Evolutionary conservation across 2,329 filamentous ascomycete genomes (phyloP), one percentile per base, ranked within the genome.

Genomic region (Cladosporium sp.): DNA sequence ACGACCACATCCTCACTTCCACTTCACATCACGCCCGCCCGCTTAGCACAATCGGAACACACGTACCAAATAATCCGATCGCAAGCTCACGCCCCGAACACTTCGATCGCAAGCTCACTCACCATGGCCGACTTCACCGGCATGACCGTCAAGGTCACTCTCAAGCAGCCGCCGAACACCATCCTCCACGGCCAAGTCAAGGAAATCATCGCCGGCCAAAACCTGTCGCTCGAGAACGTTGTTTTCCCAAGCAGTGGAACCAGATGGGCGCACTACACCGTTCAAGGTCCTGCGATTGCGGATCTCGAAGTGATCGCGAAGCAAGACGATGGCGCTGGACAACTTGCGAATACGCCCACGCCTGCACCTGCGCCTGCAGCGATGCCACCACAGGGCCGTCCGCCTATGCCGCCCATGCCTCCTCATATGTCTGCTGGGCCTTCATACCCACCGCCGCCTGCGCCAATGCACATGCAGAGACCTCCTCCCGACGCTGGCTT

Each of bases 41-140:
- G 22, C 22, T 9, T 5, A 27, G 22, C 22, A 27, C 9, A 27
- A 27, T 5, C 22, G 9, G 4, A 27, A 4, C 22, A 27, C n/a
- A 9, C 22, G 22, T 9, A 27, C 22, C 22, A 4, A 27, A 5
- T 9, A 4, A 27, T 27, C 22, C 22, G 9, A 27, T 27, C n/a
- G n/a, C n/a, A n/a, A n/a, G n/a, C n/a, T n/a, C n/a, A n/a, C n/a
- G n/a, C n/a, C n/a, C n/a, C n/a, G n/a, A n/a, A n/a, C n/a, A n/a
- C n/a, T n/a, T 27, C 22, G 9, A 27, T 27, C 22, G 22, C 22
- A 27, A 27, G 22, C 22, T 27, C 5, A 4, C 32, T 12, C 47
- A 56, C 52, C 58, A 86, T 86, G 83, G 82, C 84, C 42, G 75
- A 77, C 53, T 89, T 92, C 66, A 82, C 88, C 62, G 88, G 88